These are phyloP conservation scores for Alternaria ethzedia DNA, from an alignment of 2,329 filamentous ascomycete genomes.

Conservation along the genomic window DNA sequence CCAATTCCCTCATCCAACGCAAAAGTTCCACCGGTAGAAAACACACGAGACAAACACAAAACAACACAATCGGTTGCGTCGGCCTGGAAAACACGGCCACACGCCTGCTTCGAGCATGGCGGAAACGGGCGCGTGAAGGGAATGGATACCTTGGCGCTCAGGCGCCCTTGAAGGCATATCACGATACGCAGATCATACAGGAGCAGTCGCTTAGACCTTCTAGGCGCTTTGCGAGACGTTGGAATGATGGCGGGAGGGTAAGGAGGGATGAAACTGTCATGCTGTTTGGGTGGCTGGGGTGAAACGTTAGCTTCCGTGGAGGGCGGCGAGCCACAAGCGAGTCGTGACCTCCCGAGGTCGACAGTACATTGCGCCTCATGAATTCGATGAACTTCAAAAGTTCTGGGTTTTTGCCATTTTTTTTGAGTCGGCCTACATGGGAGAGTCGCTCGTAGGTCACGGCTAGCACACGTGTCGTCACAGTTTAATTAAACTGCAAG, in stretches of 20 bases:
- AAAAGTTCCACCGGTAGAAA: slow-evolving; percentile 2
- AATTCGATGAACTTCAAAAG: not conserved
- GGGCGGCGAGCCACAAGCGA: not conserved
- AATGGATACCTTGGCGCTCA: not conserved
- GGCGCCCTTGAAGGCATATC: slow-evolving; percentile 4
- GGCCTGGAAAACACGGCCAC: not conserved
- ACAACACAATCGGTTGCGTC: slow-evolving; percentile 2
- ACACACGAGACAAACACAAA: slow-evolving; percentile 14
- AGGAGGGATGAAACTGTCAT: slow-evolving; percentile 10
- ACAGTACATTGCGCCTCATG: not conserved
- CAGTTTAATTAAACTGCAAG: not conserved
- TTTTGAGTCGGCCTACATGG: not conserved
- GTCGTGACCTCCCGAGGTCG: not conserved
- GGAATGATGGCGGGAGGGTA: not conserved
- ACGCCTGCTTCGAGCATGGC: not conserved
- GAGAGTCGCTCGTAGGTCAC: not conserved
- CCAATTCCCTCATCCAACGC: not conserved
- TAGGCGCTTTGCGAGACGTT: slow-evolving; percentile 1
- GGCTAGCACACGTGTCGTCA: not conserved
- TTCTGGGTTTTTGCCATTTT: not conserved
- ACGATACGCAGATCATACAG: slow-evolving; percentile 27
- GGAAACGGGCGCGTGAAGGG: slow-evolving; percentile 10
- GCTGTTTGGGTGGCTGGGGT: slow-evolving; percentile 10
- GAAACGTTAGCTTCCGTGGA: slow-evolving; percentile 10
- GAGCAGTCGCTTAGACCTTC: not conserved